These are phyloP conservation scores for Gyrodon lividus DNA, from an alignment of 768 basidiomycete species.

Conservation along the genomic window DNA sequence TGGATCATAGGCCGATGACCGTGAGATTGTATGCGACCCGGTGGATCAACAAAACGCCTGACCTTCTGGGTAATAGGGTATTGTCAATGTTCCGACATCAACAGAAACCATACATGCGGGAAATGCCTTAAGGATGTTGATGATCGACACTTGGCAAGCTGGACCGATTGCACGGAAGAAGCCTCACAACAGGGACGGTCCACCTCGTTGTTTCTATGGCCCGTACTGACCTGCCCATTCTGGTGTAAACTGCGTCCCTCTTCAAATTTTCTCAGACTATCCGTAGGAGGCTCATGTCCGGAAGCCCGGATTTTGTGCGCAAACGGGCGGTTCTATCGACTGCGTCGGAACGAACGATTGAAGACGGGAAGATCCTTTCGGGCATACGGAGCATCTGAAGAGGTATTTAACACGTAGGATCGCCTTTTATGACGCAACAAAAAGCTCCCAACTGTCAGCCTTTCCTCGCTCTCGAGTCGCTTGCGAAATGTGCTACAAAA, in stretches of 20 bases:
- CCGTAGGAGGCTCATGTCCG: constrained; percentile 7
- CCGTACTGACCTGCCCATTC: constrained; percentile 10
- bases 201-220: constrained; percentile 1
- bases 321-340: neutral
- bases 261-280: constrained; percentile 22
- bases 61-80: constrained; percentile 5
- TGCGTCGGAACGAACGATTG: constrained; percentile 3
- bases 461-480: neutral
- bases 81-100: neutral
- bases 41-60: constrained; percentile 6
- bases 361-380: constrained; percentile 5
- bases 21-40: neutral
- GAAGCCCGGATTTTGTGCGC: neutral
- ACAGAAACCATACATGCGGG: constrained; percentile 10
- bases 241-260: constrained; percentile 12
- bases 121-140: too few relatives aligned
- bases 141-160: too few relatives aligned
- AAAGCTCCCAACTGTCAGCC: constrained; percentile 5
- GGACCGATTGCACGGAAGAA: too few relatives aligned
- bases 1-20: constrained; percentile 4
- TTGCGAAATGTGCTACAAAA: constrained; percentile 33
- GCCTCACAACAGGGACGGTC: too few relatives aligned
- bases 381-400: neutral
- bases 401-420: constrained; percentile 24
- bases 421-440: neutral